These are phyloP conservation scores for Micractinium conductrix DNA, from an alignment of 139 green algal genomes.

Conservation along the genomic window DNA sequence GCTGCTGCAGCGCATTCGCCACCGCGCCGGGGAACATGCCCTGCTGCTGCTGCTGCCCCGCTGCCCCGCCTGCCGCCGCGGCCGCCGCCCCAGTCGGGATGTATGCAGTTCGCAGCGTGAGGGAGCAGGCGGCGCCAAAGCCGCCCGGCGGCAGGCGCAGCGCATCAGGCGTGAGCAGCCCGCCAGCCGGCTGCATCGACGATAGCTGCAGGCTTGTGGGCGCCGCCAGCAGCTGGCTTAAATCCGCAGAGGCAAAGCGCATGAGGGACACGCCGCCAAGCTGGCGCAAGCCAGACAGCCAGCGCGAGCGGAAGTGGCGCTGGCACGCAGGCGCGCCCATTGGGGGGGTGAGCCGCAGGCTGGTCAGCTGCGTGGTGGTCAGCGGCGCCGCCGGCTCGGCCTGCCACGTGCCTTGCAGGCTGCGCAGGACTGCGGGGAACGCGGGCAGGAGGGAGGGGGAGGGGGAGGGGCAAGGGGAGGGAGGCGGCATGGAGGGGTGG, in stretches of 20 bases:
- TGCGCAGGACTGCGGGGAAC: conserved; percentile 1
- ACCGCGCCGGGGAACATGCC: background rate
- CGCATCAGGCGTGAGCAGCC: background rate
- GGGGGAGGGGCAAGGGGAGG: background rate
- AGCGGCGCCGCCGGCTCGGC: conserved; percentile 10
- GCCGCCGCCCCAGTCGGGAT: background rate
- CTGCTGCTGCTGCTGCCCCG: background rate
- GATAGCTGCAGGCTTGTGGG: background rate
- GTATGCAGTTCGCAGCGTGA: conserved; percentile 19
- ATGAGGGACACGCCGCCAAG: background rate
- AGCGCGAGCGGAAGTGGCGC: conserved; percentile 16
- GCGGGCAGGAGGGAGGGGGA: background rate
- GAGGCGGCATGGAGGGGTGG: background rate
- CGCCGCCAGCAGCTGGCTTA: background rate
- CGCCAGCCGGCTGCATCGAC: background rate
- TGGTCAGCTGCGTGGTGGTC: background rate
- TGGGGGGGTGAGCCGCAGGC: conserved; percentile 20
- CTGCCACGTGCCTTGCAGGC: conserved; percentile 4
- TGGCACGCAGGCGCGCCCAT: background rate
- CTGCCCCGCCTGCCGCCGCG: background rate
- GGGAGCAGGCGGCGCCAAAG: conserved; percentile 5
- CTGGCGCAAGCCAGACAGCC: conserved; percentile 1
- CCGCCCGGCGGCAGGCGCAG: conserved; percentile 18
- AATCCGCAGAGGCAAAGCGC: conserved; percentile 14
- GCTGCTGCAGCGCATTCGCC: conserved; percentile 5